phyloP scores from a whole-genome alignment of 2,329 filamentous ascomycete species.

The Nemania sp. region DNA sequence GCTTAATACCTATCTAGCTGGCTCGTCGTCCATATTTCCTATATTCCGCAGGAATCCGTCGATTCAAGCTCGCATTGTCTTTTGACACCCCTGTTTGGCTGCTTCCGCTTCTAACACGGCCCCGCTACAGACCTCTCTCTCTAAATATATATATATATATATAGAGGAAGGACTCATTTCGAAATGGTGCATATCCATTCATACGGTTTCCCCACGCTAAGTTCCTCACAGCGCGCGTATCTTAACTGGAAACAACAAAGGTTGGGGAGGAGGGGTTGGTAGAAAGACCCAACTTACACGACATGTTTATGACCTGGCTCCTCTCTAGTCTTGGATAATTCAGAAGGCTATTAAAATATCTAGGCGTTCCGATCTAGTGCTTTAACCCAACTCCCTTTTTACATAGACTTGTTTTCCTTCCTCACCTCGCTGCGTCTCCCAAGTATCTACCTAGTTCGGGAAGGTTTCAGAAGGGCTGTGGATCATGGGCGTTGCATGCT shows the following conservation, averaged over 20 bases:
- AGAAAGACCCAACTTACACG: constrained; percentile 44
- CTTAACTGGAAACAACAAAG: not conserved
- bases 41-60: not conserved
- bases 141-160: too few relatives aligned
- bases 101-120: not conserved
- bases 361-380: not conserved
- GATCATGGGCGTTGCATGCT: constrained; percentile 23
- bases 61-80: not conserved
- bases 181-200: not conserved
- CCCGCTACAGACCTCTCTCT: not conserved
- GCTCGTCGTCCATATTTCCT: too few relatives aligned
- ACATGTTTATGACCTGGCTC: constrained; percentile 38
- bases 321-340: constrained; percentile 5
- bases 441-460: not conserved
- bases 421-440: not conserved
- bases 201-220: not conserved
- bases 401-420: not conserved
- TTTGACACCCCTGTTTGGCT: not conserved
- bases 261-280: not conserved
- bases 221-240: not conserved
- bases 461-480: constrained; percentile 22
- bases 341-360: not conserved
- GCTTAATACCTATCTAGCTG: not conserved
- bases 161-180: not conserved
- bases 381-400: constrained; percentile 1